Conservation (phyloP, 1,284 basidiomycete species). For the Phlebopus sp. region DNA sequence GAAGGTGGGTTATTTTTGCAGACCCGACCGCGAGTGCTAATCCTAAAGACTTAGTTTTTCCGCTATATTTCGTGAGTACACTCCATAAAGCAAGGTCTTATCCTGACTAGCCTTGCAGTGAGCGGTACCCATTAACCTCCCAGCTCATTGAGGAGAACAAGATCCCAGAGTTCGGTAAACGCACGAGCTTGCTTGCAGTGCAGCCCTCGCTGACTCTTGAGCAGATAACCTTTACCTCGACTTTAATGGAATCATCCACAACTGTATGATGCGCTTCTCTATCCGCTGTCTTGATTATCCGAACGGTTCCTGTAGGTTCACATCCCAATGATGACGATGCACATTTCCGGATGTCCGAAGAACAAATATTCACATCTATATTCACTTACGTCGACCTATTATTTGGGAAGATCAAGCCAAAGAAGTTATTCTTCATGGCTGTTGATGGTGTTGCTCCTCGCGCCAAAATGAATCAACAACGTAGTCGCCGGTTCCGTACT, state of each 20-base stretch:
- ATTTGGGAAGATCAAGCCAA: constrained; percentile 96
- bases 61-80: constrained; percentile 75
- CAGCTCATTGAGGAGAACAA: constrained; percentile 97
- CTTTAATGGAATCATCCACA: constrained; percentile 99
- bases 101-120: constrained; percentile 45
- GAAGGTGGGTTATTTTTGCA: constrained; percentile 61
- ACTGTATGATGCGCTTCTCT: constrained; percentile 56
- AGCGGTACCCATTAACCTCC: constrained; percentile 97
- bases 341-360: constrained; percentile 93
- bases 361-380: constrained; percentile 96
- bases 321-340: constrained; percentile 94
- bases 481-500: constrained; percentile 90
- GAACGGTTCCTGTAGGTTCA: constrained; percentile 53
- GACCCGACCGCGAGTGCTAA: constrained; percentile 8
- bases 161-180: constrained; percentile 88
- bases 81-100: constrained; percentile 1
- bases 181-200: neutral
- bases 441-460: constrained; percentile 97
- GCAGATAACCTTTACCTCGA: constrained; percentile 89
- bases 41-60: constrained; percentile 57
- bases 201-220: constrained; percentile 11
- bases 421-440: constrained; percentile 97
- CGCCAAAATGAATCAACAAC: constrained; percentile 99
- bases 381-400: constrained; percentile 97
- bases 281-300: neutral